Evolutionary conservation across 352 stramenopile genomes (phyloP).

Genomic region (Pythium brachiatum): DNA sequence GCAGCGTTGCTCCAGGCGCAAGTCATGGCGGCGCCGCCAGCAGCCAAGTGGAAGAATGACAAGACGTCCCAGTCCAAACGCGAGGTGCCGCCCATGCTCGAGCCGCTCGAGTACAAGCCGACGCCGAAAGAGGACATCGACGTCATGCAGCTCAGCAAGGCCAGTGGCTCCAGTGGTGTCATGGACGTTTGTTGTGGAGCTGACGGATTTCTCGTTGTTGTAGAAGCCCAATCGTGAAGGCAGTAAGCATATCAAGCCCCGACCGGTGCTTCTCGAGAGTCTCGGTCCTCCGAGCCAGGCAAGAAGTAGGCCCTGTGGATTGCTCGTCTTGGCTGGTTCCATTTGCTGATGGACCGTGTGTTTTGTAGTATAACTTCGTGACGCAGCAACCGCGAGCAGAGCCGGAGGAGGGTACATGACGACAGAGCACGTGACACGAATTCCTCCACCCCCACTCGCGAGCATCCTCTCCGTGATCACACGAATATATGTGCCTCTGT

Average conservation of each 20-base stretch:
- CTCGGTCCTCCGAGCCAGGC: slow-evolving; percentile 41
- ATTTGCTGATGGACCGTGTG: too few species aligned
- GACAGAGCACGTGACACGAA: neutral
- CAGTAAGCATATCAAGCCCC: slow-evolving; percentile 50
- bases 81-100: slow-evolving; percentile 40
- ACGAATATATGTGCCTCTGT: neutral
- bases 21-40: slow-evolving; percentile 20
- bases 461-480: neutral
- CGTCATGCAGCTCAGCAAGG: slow-evolving; percentile 58
- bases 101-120: slow-evolving; percentile 67
- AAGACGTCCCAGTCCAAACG: slow-evolving; percentile 23
- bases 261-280: slow-evolving; percentile 60
- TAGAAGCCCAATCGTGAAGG: slow-evolving; percentile 44
- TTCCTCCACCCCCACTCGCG: neutral
- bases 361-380: slow-evolving; percentile 28
- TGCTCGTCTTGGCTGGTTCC: too few species aligned
- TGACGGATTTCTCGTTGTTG: neutral
- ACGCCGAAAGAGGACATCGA: slow-evolving; percentile 57
- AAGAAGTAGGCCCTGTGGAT: slow-evolving; percentile 14
- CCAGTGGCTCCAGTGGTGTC: slow-evolving; percentile 7
- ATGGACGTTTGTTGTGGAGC: neutral
- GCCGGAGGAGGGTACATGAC: slow-evolving; percentile 8
- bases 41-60: slow-evolving; percentile 26
- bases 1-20: neutral
- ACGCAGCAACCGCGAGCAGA: slow-evolving; percentile 21